Conservation (phyloP, 441 rosid species). For the Mallotus japonicus region DNA sequence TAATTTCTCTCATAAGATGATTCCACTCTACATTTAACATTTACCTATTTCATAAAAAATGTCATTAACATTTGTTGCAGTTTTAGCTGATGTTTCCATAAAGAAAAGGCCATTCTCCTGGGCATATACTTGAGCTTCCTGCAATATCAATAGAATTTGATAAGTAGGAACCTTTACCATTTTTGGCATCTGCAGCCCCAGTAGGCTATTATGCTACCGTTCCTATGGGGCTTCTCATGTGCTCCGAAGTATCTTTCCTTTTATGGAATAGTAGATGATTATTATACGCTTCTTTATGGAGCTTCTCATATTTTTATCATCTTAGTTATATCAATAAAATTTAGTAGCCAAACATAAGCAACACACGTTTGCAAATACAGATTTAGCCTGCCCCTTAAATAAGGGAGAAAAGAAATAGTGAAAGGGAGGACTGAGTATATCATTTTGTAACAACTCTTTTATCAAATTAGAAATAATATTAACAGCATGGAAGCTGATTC, state of each 20-base stretch:
- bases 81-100: constrained; percentile 96
- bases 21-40: not conserved
- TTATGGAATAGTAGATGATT: not conserved
- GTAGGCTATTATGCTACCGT: not conserved
- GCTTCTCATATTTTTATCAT: too few species aligned
- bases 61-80: constrained; percentile 85
- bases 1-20: not conserved
- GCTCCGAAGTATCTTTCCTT: not conserved
- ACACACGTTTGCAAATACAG: not conserved
- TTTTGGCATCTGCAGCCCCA: not conserved
- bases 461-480: not conserved
- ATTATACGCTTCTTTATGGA: not conserved
- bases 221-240: not conserved
- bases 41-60: constrained; percentile 89
- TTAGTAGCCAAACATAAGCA: not conserved
- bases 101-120: constrained; percentile 88
- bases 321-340: not conserved
- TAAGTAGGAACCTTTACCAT: not conserved
- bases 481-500: not conserved
- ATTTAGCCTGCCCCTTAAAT: not conserved
- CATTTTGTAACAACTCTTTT: not conserved
- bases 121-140: constrained; percentile 93
- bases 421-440: not conserved
- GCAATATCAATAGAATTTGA: constrained; percentile 22
- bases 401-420: not conserved